Conservation (phyloP, 495 filamentous ascomycete genomes). For the Hypomontagnella submonticulosa region DNA sequence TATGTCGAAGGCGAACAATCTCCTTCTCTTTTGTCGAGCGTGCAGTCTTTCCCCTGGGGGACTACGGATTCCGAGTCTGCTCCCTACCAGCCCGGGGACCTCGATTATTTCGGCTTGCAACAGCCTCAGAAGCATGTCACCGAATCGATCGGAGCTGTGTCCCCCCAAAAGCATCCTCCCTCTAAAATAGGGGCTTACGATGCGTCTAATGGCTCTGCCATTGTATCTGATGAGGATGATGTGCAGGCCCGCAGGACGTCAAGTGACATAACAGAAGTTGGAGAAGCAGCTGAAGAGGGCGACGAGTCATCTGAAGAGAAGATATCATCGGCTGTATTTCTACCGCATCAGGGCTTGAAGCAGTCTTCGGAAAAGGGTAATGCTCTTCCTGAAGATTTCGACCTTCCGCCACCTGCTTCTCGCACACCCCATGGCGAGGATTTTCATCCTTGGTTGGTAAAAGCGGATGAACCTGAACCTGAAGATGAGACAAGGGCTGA, state of each 20-base stretch:
- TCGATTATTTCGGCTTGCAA: slow-evolving; percentile 35
- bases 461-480: slow-evolving; percentile 59
- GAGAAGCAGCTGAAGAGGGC: slow-evolving; percentile 68
- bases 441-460: slow-evolving; percentile 63
- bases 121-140: slow-evolving; percentile 14
- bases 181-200: slow-evolving; percentile 8
- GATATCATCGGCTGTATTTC: slow-evolving; percentile 93
- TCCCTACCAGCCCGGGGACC: slow-evolving; percentile 11
- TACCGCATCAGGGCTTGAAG: slow-evolving; percentile 81
- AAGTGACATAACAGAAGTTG: slow-evolving; percentile 47
- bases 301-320: slow-evolving; percentile 92
- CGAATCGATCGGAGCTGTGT: slow-evolving; percentile 17
- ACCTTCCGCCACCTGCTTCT: slow-evolving; percentile 42
- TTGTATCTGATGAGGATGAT: slow-evolving; percentile 15
- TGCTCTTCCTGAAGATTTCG: slow-evolving; percentile 42
- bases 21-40: slow-evolving; percentile 26
- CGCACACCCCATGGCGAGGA: slow-evolving; percentile 45
- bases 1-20: slow-evolving; percentile 30
- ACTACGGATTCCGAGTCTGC: slow-evolving; percentile 12
- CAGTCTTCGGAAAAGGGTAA: slow-evolving; percentile 55
- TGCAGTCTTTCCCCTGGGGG: slow-evolving; percentile 32
- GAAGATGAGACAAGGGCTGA: slow-evolving; percentile 49
- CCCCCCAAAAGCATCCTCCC: slow-evolving; percentile 18
- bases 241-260: slow-evolving; percentile 38
- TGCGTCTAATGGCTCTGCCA: slow-evolving; percentile 17